These are phyloP conservation scores for Fusarium mexicanum DNA, from an alignment of 2,329 filamentous ascomycete genomes.

Conservation along the genomic window DNA sequence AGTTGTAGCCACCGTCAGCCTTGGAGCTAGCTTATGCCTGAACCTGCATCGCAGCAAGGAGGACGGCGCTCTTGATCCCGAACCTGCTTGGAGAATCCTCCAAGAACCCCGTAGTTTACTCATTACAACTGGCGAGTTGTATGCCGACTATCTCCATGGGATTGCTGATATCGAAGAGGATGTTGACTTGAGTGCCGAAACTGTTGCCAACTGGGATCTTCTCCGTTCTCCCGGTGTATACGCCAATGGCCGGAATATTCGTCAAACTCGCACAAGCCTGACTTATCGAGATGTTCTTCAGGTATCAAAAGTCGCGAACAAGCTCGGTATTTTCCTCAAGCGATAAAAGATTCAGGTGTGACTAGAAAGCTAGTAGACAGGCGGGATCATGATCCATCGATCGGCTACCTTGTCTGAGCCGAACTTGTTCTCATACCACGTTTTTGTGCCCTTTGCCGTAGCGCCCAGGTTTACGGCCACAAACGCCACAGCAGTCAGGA, in stretches of 20 bases:
- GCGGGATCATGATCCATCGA: slow-evolving; percentile 82
- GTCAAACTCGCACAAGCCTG: slow-evolving; percentile 73
- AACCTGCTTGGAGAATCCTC: slow-evolving; percentile 68
- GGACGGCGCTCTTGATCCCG: slow-evolving; percentile 64
- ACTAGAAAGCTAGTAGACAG: slow-evolving; percentile 60
- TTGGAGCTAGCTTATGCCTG: slow-evolving; percentile 81
- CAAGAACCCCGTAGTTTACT: slow-evolving; percentile 87
- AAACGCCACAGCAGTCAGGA: slow-evolving; percentile 76
- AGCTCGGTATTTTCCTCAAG: slow-evolving; percentile 64
- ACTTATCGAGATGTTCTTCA: slow-evolving; percentile 89
- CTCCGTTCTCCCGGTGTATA: slow-evolving; percentile 62
- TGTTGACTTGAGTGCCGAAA: slow-evolving; percentile 66
- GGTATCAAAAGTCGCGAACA: slow-evolving; percentile 77
- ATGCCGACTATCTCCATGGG: slow-evolving; percentile 78
- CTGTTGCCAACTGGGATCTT: slow-evolving; percentile 77
- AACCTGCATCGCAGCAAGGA: slow-evolving; percentile 75
- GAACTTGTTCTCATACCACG: slow-evolving; percentile 83
- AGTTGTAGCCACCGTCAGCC: slow-evolving; percentile 89
- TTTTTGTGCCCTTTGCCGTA: slow-evolving; percentile 79
- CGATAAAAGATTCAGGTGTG: slow-evolving; percentile 45
- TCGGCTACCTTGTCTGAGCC: slow-evolving; percentile 68
- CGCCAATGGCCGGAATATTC: slow-evolving; percentile 62
- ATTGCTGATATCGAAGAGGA: slow-evolving; percentile 76
- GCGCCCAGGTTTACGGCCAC: slow-evolving; percentile 82
- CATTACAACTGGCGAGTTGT: slow-evolving; percentile 74